A percentile compares a stretch with the other conserved stretches of the same genome.
phyloP scores from a whole-genome alignment of 2,329 filamentous ascomycete species.

The Xylariales sp. region DNA sequence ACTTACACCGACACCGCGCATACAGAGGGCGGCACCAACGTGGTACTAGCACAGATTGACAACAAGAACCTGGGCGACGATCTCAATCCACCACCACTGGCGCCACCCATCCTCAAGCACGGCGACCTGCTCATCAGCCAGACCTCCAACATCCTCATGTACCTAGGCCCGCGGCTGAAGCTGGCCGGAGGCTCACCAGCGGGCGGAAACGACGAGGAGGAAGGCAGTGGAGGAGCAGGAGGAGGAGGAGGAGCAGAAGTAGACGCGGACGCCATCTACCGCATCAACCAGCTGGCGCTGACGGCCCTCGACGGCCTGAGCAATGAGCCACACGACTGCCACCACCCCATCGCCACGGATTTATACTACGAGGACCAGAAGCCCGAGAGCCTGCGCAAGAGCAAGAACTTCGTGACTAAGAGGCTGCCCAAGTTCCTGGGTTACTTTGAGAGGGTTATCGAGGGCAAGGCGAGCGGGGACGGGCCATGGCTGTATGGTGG shows the following conservation, averaged over 20 bases:
- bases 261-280: conserved; percentile 39
- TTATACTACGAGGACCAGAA: conserved; percentile 75
- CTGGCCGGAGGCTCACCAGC: conserved; percentile 45
- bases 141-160: conserved; percentile 68
- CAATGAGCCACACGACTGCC: conserved; percentile 70
- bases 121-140: conserved; percentile 62
- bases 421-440: conserved; percentile 68
- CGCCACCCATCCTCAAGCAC: conserved; percentile 62
- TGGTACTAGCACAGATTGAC: conserved; percentile 45
- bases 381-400: conserved; percentile 54
- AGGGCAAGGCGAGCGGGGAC: conserved; percentile 50
- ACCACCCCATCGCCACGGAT: conserved; percentile 61
- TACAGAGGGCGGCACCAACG: conserved; percentile 42
- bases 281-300: conserved; percentile 59
- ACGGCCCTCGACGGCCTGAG: conserved; percentile 68
- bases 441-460: conserved; percentile 66
- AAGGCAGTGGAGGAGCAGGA: too few relatives aligned
- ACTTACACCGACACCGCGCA: conserved; percentile 59
- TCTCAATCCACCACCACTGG: conserved; percentile 60
- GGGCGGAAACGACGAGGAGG: too few relatives aligned
- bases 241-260: too few relatives aligned
- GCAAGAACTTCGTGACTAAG: conserved; percentile 52
- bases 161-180: conserved; percentile 58
- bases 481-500: conserved; percentile 64
- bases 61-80: conserved; percentile 41